A percentile compares a stretch with the other conserved stretches of the same genome.
Evolutionary conservation across 331 rosid species (phyloP).

Genomic region (Stylosanthes scabra): DNA sequence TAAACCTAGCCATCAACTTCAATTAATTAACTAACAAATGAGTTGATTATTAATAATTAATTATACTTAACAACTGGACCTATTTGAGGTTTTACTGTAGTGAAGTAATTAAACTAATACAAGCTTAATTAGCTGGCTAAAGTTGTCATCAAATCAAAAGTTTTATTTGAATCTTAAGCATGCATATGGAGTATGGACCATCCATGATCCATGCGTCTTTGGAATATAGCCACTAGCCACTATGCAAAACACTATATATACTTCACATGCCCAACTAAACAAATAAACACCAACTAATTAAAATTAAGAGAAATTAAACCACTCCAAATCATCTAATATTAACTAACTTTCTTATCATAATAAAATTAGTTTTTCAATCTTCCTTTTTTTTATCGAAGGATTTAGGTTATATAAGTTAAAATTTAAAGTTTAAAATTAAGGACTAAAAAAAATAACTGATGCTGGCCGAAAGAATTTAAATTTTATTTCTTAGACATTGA

Average conservation of each 20-base stretch:
- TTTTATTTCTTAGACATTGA: too few relatives aligned
- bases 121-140: background rate
- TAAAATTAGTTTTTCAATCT: too few relatives aligned
- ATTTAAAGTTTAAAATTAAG: too few relatives aligned
- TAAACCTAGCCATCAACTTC: background rate
- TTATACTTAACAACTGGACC: conserved; percentile 29
- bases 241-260: background rate
- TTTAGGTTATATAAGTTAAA: too few relatives aligned
- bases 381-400: too few relatives aligned
- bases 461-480: too few relatives aligned
- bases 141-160: background rate
- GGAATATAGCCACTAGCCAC: conserved; percentile 10
- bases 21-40: too few relatives aligned
- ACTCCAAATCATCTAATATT: too few relatives aligned
- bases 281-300: conserved; percentile 11
- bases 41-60: background rate
- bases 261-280: background rate
- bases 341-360: too few relatives aligned
- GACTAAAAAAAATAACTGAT: too few relatives aligned
- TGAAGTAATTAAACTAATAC: background rate
- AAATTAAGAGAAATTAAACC: background rate
- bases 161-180: conserved; percentile 25
- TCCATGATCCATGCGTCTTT: background rate
- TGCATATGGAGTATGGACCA: background rate
- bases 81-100: conserved; percentile 2